phyloP scores from a whole-genome alignment of 2,329 filamentous ascomycete species.

The Trichoderma sp. region DNA sequence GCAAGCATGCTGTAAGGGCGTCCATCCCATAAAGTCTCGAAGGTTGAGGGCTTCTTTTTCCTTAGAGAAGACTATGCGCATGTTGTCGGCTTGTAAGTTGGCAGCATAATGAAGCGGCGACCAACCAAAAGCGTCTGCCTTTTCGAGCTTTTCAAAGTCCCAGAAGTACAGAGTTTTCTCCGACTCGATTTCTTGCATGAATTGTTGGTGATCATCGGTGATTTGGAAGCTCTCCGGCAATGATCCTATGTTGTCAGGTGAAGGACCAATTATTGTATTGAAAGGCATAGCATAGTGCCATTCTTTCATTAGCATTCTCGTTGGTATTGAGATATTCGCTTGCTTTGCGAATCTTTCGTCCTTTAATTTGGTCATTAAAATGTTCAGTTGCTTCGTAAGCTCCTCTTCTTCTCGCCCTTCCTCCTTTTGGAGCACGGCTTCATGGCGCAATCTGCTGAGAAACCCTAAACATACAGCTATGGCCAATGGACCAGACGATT shows the following conservation, averaged over 20 bases:
- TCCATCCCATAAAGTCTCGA: constrained; percentile 3
- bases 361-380: not conserved
- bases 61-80: not conserved
- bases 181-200: not conserved
- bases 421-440: not conserved
- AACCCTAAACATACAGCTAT: not conserved
- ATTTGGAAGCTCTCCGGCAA: not conserved
- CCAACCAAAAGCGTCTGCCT: not conserved
- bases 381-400: not conserved
- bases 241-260: accelerated
- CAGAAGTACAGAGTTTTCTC: not conserved
- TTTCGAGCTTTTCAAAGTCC: not conserved
- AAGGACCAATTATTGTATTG: not conserved
- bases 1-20: constrained; percentile 10
- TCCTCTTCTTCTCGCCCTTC: not conserved
- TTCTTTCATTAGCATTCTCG: no score
- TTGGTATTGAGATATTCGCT: not conserved
- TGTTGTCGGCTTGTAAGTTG: not conserved
- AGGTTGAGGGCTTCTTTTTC: not conserved
- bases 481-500: not conserved
- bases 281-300: not conserved
- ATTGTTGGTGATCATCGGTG: not conserved
- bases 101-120: constrained; percentile 15
- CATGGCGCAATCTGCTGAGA: not conserved
- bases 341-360: not conserved